Conservation (phyloP, 192 early-diverging fungal species). For the Helicostylum pulchrum region DNA sequence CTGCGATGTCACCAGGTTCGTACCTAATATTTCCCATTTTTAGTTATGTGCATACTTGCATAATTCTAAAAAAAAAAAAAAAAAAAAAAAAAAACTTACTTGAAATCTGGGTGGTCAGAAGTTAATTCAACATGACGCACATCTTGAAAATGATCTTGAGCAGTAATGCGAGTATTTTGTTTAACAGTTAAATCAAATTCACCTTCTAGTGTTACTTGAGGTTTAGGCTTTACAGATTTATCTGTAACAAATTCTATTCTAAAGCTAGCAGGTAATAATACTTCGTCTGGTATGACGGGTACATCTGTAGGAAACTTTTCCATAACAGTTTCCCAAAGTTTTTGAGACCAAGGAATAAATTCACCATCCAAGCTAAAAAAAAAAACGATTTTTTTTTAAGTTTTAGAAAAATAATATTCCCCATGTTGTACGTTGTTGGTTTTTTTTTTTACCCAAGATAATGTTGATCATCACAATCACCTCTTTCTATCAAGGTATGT, state of each 20-base stretch:
- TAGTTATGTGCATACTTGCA: neutral
- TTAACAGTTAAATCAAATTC: slow-evolving; percentile 40
- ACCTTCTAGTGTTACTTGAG: slow-evolving; percentile 15
- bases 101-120: slow-evolving; percentile 29
- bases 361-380: slow-evolving; percentile 72
- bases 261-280: slow-evolving; percentile 43
- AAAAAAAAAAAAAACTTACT: slow-evolving; percentile 3
- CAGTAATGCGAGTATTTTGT: slow-evolving; percentile 70
- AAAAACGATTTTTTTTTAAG: slow-evolving; percentile 17
- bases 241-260: slow-evolving; percentile 43
- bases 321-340: slow-evolving; percentile 70
- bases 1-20: slow-evolving; percentile 78
- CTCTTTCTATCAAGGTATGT: slow-evolving; percentile 57
- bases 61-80: neutral
- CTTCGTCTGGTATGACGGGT: slow-evolving; percentile 50
- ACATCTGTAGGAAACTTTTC: slow-evolving; percentile 49
- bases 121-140: slow-evolving; percentile 79
- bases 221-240: neutral
- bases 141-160: slow-evolving; percentile 85
- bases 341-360: slow-evolving; percentile 83
- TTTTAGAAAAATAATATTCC: neutral
- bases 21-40: slow-evolving; percentile 41
- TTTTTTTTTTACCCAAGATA: slow-evolving; percentile 68
- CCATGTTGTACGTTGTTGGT: too few relatives aligned
- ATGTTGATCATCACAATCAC: slow-evolving; percentile 96